phyloP scores from a whole-genome alignment of 1,139 yeast species.

The Hyphopichia fennica region DNA sequence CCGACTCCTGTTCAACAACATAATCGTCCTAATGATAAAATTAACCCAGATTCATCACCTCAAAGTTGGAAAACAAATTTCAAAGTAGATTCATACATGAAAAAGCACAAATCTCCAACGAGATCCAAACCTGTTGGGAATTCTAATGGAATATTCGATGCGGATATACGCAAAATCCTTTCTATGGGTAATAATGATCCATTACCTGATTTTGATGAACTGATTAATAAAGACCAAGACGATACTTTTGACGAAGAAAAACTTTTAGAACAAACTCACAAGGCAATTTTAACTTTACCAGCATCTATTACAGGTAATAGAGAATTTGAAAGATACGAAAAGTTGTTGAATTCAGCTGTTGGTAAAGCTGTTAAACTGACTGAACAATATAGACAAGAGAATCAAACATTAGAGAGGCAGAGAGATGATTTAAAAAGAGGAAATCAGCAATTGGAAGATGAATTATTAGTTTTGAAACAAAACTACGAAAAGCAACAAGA shows the following conservation, averaged over 20 bases:
- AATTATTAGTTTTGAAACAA: not conserved
- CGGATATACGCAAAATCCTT: not conserved
- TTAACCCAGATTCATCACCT: no score
- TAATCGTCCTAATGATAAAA: not conserved
- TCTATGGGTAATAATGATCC: not conserved
- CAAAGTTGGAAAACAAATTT: no score
- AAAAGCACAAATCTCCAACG: no score
- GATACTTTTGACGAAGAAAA: conserved; percentile 1
- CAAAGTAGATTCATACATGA: no score
- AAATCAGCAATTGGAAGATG: not conserved
- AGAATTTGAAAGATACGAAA: conserved; percentile 4
- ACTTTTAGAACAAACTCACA: conserved; percentile 3
- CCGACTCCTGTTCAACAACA: not conserved
- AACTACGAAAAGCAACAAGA: not conserved
- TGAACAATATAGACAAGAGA: not conserved
- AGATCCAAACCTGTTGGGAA: not conserved
- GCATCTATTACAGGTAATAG: not conserved
- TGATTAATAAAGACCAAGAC: not conserved
- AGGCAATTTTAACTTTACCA: conserved; percentile 2
- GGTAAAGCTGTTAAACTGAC: not conserved
- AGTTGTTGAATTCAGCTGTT: conserved; percentile 1
- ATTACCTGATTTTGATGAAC: not conserved
- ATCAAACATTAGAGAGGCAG: not conserved
- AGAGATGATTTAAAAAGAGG: not conserved
- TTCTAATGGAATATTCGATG: not conserved